Percentiles rank a stretch among this genome's conserved stretches.
phyloP scores from a whole-genome alignment of 2,329 filamentous ascomycete genomes.

The Zymoseptoria crescenta region DNA sequence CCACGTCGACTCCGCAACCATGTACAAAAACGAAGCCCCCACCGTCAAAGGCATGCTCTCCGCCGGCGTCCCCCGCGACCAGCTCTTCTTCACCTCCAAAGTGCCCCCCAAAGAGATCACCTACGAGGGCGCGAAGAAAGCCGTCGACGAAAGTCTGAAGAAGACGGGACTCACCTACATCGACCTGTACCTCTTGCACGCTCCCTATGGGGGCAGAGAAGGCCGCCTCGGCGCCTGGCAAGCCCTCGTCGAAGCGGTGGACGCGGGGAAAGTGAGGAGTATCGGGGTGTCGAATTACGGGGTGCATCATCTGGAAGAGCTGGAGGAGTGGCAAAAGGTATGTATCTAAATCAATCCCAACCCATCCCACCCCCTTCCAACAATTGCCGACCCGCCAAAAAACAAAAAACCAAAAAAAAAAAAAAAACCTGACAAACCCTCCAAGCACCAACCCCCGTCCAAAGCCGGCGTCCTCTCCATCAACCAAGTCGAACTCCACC shows the following conservation, averaged over 20 bases:
- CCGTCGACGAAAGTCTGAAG: conserved; percentile 56
- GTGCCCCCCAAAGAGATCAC: conserved; percentile 45
- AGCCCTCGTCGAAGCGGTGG: conserved; percentile 47
- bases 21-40: conserved; percentile 52
- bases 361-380: too few species aligned
- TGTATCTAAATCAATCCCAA: background rate
- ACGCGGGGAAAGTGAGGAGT: conserved; percentile 44
- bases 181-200: conserved; percentile 44
- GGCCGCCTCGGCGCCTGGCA: conserved; percentile 45
- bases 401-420: too few species aligned
- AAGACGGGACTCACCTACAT: conserved; percentile 46
- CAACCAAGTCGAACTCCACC: conserved; percentile 84
- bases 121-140: conserved; percentile 58
- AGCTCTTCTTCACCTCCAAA: conserved; percentile 58
- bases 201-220: conserved; percentile 46
- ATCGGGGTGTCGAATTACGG: conserved; percentile 51
- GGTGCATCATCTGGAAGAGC: conserved; percentile 47
- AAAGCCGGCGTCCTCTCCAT: conserved; percentile 68
- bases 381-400: too few species aligned
- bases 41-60: conserved; percentile 46
- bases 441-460: conserved; percentile 34
- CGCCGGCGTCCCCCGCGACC: conserved; percentile 45
- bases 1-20: conserved; percentile 53
- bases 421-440: too few species aligned
- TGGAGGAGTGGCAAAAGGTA: conserved; percentile 46